Base-by-base conservation (phyloP, 768 basidiomycete species). In the Imleria badia region DNA sequence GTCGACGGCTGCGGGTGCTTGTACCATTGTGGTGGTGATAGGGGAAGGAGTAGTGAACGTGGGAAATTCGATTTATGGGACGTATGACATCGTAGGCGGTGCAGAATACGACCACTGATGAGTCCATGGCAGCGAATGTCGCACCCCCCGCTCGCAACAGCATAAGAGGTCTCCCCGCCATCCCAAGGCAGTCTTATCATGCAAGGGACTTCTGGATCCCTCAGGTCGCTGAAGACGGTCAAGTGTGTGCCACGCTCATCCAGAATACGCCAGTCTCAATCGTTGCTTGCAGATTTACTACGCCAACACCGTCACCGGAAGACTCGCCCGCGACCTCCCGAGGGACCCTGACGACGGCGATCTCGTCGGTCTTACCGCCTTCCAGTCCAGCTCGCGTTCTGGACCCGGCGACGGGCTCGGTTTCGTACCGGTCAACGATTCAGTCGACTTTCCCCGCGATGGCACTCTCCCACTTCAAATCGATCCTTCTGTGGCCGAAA, bases 181-280 rank as follows among this genome's bases (percentile, higher is more conserved):
- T 70, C 39, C 68, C 59, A 15, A 23, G n/a, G 13, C 40, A 45
- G 3, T 45, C 55, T 3, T 41, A 60, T 45, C 50, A 44, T 26
- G 78, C 80, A 17, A 83, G 78, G 61, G 89, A 95, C 62, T 94
- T 87, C 68, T 98, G 95, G 95, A 85, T 94, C 60, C 95, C 95
- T 11, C 83, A 87, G 64, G 83, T 96, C 45, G 86, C 89, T 2
- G 70, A 78, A 14, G 82, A 88, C 58, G 91, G 92, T 55, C 90
- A 91, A 82, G 93, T 94, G 62, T 60, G 70, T 54, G 33, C 30
- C 46, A 19, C 52, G 51, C 55, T 53, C 38, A 5, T 31, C 22
- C 20, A 17, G 11, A 40, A 10, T 26, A 26, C 30, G 23, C 33
- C 35, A 23, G 10, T 30, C 20, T 31, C 31, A 26, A 56, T 34